These are phyloP conservation scores for Leccinum colubrinum DNA, from an alignment of 1,284 basidiomycete species.

Conservation along the genomic window DNA sequence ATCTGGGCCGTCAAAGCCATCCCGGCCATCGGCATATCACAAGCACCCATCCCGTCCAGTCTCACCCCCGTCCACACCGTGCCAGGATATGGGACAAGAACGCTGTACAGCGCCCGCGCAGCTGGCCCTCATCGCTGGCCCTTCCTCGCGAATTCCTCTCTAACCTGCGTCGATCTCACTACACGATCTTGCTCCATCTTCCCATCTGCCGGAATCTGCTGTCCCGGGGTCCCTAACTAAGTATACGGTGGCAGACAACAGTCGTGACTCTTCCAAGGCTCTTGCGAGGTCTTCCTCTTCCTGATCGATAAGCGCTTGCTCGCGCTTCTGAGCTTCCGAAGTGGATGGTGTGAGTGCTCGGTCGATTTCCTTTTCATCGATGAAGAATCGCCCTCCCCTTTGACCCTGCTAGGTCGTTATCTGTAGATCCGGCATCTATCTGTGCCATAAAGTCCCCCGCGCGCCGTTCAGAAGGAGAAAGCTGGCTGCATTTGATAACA, in stretches of 20 bases:
- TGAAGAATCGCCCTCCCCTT: slow-evolving; percentile 12
- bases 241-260: neutral
- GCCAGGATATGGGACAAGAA: slow-evolving; percentile 26
- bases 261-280: too few relatives aligned
- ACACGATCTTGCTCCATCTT: slow-evolving; percentile 12
- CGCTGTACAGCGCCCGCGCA: slow-evolving; percentile 10
- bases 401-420: slow-evolving; percentile 5
- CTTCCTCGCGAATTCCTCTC: slow-evolving; percentile 27
- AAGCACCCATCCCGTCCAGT: slow-evolving; percentile 23
- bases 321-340: too few relatives aligned
- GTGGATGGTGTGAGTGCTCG: too few relatives aligned
- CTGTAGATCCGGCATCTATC: slow-evolving; percentile 17
- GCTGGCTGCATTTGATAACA: slow-evolving; percentile 34
- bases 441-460: slow-evolving; percentile 14
- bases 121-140: slow-evolving; percentile 12
- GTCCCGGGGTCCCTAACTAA: neutral
- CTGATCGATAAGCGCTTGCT: slow-evolving; percentile 34
- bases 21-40: neutral
- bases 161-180: slow-evolving; percentile 31
- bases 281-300: too few relatives aligned
- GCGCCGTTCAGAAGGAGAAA: slow-evolving; percentile 29
- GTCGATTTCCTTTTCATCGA: slow-evolving; percentile 1
- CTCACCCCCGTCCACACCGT: slow-evolving; percentile 26
- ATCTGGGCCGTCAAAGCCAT: slow-evolving; percentile 9
- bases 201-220: slow-evolving; percentile 12